Percentiles rank a stretch among this genome's conserved stretches.
Conservation (phyloP, 257 asterid genomes). For the Lantana camara region DNA sequence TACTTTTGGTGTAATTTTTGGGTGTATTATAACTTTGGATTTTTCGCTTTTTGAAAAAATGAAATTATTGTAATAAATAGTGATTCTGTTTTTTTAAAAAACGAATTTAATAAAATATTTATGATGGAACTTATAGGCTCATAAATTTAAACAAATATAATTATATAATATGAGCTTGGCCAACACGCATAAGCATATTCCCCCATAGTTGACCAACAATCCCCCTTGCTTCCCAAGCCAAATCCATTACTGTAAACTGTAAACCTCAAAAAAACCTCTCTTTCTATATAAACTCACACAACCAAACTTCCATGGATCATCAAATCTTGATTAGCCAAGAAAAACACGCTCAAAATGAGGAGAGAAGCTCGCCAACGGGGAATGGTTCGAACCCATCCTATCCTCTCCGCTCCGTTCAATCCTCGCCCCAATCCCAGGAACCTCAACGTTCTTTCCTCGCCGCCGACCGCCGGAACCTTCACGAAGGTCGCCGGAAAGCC, state of each 20-base stretch:
- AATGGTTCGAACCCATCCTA: constrained; percentile 62
- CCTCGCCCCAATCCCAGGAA: constrained; percentile 34
- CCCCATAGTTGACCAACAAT: constrained; percentile 38
- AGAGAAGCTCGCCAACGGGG: constrained; percentile 83
- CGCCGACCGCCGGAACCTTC: constrained; percentile 75
- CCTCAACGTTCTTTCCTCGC: constrained; percentile 38
- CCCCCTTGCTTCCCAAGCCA: constrained; percentile 54
- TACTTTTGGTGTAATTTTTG: too few relatives aligned
- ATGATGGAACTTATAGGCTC: too few relatives aligned
- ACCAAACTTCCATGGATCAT: constrained; percentile 7
- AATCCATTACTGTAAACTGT: too few relatives aligned
- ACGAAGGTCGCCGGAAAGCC: constrained; percentile 64
- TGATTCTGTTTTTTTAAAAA: too few relatives aligned
- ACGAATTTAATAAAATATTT: too few relatives aligned
- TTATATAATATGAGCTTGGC: constrained; percentile 32
- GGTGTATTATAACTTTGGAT: too few relatives aligned
- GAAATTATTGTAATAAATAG: too few relatives aligned
- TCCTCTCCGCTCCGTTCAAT: constrained; percentile 37
- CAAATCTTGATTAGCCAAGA: background rate
- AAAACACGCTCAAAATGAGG: constrained; percentile 48
- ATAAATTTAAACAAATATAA: too few relatives aligned
- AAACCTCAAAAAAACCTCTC: too few relatives aligned
- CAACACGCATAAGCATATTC: constrained; percentile 40
- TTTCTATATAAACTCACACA: constrained; percentile 24
- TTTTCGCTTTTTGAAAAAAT: too few relatives aligned